Evolutionary conservation across 169 alveolate species (phyloP).

Genomic region (Miamiensis avidus): DNA sequence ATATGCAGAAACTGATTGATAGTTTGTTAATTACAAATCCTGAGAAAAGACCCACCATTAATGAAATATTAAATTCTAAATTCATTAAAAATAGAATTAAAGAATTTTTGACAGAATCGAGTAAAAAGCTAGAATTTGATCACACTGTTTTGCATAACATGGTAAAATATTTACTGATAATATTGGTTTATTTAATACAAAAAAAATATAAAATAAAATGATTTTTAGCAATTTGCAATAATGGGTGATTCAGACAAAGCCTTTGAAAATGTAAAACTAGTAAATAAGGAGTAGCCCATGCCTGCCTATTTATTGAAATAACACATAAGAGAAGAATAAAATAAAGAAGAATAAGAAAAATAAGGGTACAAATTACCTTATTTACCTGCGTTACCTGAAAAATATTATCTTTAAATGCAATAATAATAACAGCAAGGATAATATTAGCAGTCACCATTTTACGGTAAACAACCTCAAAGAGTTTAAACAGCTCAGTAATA

Average conservation of each 20-base stretch:
- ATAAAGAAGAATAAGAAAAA: neutral
- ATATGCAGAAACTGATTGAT: slow-evolving; percentile 27
- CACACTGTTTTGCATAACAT: slow-evolving; percentile 46
- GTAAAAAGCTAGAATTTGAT: slow-evolving; percentile 34
- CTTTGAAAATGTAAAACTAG: neutral
- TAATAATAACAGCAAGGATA: too few relatives aligned
- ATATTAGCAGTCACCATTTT: too few relatives aligned
- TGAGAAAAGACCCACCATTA: slow-evolving; percentile 36
- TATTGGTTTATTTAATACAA: neutral
- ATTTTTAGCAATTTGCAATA: too few relatives aligned
- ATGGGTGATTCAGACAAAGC: neutral
- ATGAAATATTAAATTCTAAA: slow-evolving; percentile 30
- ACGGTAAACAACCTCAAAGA: too few relatives aligned
- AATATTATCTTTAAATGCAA: too few relatives aligned
- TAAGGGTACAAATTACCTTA: too few relatives aligned
- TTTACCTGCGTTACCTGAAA: too few relatives aligned
- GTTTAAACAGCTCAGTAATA: too few relatives aligned
- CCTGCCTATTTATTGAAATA: neutral
- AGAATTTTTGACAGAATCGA: slow-evolving; percentile 37
- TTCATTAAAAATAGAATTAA: slow-evolving; percentile 42
- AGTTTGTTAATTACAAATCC: slow-evolving; percentile 32
- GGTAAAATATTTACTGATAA: slow-evolving; percentile 1
- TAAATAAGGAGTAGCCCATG: neutral
- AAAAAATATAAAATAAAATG: too few relatives aligned
- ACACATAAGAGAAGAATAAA: neutral